Evolutionary conservation across 192 early-diverging fungal species (phyloP), one percentile per base, ranked within the genome.

Genomic region (Coemansia sp.): DNA sequence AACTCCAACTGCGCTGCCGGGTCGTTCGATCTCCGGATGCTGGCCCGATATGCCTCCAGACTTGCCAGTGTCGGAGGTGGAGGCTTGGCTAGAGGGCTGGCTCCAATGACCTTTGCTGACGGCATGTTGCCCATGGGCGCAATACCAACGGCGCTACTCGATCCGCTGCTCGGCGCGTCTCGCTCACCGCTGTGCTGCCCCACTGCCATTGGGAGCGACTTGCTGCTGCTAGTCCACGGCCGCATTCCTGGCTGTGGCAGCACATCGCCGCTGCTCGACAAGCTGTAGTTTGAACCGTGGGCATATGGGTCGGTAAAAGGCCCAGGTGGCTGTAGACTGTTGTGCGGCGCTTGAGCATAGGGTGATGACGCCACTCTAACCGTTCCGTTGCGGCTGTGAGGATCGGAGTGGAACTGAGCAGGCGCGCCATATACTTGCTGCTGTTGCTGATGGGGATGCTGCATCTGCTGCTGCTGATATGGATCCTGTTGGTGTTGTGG

Each of bases 1-100:
- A 96, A 96, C 38, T 90, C 88, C 37, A 97, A 85, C 76, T 93
- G 92, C 28, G 88, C 85, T 5, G 73, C 80, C 8, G 90, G 90
- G 83, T 97, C 95, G 59, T 82, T 82, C 44, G 77, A 87, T 16
- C 71, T 71, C 75, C 82, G 88, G 16, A 82, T 76, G 52, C 75
- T 82, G 13, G 68, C 53, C 14, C 82, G 74, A 50, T 79, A 79
- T 28, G 77, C 73, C 37, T 84, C 82, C 23, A 84, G 68, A 23
- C 73, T 79, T 2, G 82, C 66, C 32, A 62, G 33, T 3, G 82
- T 79, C 3, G 82, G 77, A 5, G 76, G 72, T 26, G 76, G 76
- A 26, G 72, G 73, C 72, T 57, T 68, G 42, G 72, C 33, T 11
- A 68, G 65, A 40, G 75, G 42, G 62, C 63, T 74, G 1, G 38